These are phyloP conservation scores for Colletotrichum melonis DNA, from an alignment of 2,329 filamentous ascomycete species.

Conservation along the genomic window DNA sequence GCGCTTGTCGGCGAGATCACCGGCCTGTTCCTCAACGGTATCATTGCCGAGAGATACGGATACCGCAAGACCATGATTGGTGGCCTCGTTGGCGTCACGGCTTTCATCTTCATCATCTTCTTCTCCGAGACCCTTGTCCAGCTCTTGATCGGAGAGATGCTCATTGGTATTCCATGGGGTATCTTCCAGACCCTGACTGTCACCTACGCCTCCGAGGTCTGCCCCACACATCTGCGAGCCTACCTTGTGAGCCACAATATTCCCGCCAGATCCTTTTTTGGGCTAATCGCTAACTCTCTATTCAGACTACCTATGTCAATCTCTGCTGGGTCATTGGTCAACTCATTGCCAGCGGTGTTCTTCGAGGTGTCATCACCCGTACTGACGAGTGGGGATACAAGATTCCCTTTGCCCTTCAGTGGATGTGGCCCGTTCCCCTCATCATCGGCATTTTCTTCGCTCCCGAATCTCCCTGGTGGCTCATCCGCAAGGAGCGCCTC, in stretches of 20 bases:
- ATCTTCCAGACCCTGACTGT: conserved; percentile 59
- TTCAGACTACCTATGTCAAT: conserved; percentile 57
- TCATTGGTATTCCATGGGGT: conserved; percentile 60
- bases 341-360: conserved; percentile 56
- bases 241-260: conserved; percentile 54
- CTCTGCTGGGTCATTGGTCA: conserved; percentile 63
- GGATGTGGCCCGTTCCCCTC: conserved; percentile 60
- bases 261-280: neutral
- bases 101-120: conserved; percentile 62
- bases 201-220: conserved; percentile 61
- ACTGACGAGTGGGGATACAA: conserved; percentile 56
- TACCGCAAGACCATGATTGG: conserved; percentile 60
- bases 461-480: conserved; percentile 64
- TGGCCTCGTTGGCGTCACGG: conserved; percentile 50
- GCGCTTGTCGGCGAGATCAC: conserved; percentile 60
- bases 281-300: conserved; percentile 35
- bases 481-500: conserved; percentile 53
- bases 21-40: conserved; percentile 61
- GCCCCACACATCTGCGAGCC: conserved; percentile 56
- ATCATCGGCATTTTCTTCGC: conserved; percentile 55
- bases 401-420: conserved; percentile 62
- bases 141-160: conserved; percentile 57
- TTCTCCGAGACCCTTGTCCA: conserved; percentile 54
- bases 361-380: conserved; percentile 51
- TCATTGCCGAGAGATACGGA: conserved; percentile 57